Percentiles rank a stretch among this genome's conserved stretches.
phyloP scores from a whole-genome alignment of 257 asterid species.

The Lantana camara region DNA sequence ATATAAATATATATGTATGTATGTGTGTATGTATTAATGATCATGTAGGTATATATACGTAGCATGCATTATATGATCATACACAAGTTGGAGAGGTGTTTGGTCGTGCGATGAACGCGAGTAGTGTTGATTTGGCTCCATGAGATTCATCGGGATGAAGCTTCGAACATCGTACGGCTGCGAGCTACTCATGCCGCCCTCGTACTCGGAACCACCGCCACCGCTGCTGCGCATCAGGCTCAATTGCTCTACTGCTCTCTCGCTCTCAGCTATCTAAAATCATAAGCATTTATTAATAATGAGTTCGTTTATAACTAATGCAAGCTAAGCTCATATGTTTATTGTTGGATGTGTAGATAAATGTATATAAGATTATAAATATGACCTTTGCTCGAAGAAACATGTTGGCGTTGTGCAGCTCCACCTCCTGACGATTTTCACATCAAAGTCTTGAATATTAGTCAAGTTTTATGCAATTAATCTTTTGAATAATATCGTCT shows the following conservation, averaged over 20 bases:
- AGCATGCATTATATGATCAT: slow-evolving; percentile 25
- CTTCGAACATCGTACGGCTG: slow-evolving; percentile 61
- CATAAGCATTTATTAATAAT: no score
- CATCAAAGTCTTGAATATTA: not conserved
- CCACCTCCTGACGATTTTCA: slow-evolving; percentile 60
- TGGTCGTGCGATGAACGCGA: slow-evolving; percentile 56
- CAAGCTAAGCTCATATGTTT: no score
- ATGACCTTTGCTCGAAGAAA: slow-evolving; percentile 80
- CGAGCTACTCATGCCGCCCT: slow-evolving; percentile 38
- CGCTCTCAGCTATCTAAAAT: slow-evolving; percentile 78
- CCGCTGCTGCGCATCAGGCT: slow-evolving; percentile 59
- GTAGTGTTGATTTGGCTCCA: slow-evolving; percentile 75
- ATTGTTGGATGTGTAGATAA: no score
- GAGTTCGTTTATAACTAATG: no score
- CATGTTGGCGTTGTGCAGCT: slow-evolving; percentile 88
- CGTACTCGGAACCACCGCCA: slow-evolving; percentile 45
- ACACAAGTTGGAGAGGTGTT: slow-evolving; percentile 86
- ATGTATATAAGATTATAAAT: no score
- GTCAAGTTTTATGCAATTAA: not conserved
- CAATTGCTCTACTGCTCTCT: slow-evolving; percentile 79
- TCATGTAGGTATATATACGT: no score
- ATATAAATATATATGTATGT: no score
- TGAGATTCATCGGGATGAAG: slow-evolving; percentile 70
- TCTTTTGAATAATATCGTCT: not conserved
- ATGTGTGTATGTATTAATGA: no score